These are phyloP conservation scores for Tuber magnatum DNA, from an alignment of 495 filamentous ascomycete species.

Conservation along the genomic window DNA sequence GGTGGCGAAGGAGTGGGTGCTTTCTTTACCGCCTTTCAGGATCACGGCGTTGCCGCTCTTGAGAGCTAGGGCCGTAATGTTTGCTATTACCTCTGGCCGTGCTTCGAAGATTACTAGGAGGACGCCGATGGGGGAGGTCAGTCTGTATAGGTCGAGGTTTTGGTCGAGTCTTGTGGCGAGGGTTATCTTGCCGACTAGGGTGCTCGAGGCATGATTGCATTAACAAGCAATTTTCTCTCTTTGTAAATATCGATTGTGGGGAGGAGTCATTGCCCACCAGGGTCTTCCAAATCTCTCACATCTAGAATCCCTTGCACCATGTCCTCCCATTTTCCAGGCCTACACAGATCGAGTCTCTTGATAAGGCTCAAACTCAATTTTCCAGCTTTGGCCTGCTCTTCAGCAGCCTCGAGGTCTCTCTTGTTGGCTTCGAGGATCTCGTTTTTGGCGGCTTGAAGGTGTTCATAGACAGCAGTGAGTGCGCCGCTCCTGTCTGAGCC, in stretches of 20 bases:
- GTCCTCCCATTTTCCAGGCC: conserved; percentile 87
- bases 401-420: conserved; percentile 67
- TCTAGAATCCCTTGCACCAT: conserved; percentile 94
- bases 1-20: conserved; percentile 80
- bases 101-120: conserved; percentile 97
- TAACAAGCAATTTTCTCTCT: conserved; percentile 8
- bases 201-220: conserved; percentile 2
- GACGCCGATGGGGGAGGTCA: conserved; percentile 90
- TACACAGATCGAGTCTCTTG: conserved; percentile 79
- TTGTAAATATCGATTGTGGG: neutral
- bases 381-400: conserved; percentile 62
- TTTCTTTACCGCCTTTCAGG: conserved; percentile 95
- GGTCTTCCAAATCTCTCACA: conserved; percentile 79
- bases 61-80: conserved; percentile 92
- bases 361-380: conserved; percentile 74
- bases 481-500: conserved; percentile 64
- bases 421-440: conserved; percentile 80
- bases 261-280: conserved; percentile 52
- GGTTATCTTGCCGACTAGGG: conserved; percentile 72
- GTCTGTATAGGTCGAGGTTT: conserved; percentile 71
- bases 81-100: conserved; percentile 95
- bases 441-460: conserved; percentile 58
- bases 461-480: conserved; percentile 69
- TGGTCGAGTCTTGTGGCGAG: conserved; percentile 83
- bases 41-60: conserved; percentile 98